These are phyloP conservation scores for Volvox africanus DNA, from an alignment of 139 green algal species.

Conservation along the genomic window DNA sequence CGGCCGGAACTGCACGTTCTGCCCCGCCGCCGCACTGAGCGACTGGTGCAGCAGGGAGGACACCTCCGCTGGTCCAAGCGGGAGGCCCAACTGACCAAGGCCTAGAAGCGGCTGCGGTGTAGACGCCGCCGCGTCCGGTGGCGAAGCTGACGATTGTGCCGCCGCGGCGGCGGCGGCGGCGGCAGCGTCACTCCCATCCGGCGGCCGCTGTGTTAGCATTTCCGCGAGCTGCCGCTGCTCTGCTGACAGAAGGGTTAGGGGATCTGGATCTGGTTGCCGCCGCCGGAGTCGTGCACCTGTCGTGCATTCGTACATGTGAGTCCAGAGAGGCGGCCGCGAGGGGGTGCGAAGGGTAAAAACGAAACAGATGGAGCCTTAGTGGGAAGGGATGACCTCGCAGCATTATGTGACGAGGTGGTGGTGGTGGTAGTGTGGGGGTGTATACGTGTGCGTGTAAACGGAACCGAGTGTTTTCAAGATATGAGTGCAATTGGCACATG, in stretches of 20 bases:
- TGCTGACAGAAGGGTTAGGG: conserved; percentile 8
- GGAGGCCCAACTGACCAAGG: conserved; percentile 35
- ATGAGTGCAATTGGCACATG: too few relatives aligned
- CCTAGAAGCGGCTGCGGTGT: neutral
- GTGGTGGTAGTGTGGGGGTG: too few relatives aligned
- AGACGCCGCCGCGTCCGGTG: neutral
- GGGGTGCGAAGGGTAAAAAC: too few relatives aligned
- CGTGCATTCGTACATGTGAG: too few relatives aligned
- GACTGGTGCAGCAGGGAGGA: conserved; percentile 21
- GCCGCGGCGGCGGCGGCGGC: neutral
- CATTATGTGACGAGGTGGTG: too few relatives aligned
- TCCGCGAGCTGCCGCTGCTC: conserved; percentile 36
- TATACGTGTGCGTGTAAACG: too few relatives aligned
- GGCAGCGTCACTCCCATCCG: neutral
- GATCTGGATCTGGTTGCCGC: neutral
- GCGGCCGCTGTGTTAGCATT: neutral
- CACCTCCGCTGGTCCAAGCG: conserved; percentile 24
- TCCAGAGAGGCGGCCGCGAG: too few relatives aligned
- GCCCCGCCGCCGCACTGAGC: conserved; percentile 25
- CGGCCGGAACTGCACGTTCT: conserved; percentile 45
- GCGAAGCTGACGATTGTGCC: too few relatives aligned
- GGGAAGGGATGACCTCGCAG: too few relatives aligned
- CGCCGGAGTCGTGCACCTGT: conserved; percentile 18
- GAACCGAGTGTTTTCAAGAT: too few relatives aligned
- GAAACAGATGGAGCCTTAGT: too few relatives aligned